Evolutionary conservation across 1,284 basidiomycete genomes (phyloP).

Genomic region (Tylopilus orsonianus): DNA sequence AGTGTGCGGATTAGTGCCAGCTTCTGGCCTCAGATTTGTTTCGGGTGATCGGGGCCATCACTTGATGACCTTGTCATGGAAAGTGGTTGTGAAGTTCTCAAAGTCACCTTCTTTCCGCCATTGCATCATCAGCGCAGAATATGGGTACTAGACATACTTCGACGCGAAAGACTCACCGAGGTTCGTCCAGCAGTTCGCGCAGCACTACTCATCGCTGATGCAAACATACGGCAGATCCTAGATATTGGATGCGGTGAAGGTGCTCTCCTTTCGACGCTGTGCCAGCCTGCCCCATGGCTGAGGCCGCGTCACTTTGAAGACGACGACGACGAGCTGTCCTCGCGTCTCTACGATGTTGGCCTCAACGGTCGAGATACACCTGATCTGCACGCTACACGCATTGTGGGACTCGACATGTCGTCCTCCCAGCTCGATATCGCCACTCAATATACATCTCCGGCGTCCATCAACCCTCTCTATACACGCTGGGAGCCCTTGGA

Average conservation of each 20-base stretch:
- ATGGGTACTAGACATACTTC: conserved; percentile 67
- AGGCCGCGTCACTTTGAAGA: conserved; percentile 32
- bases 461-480: conserved; percentile 33
- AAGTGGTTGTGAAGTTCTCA: conserved; percentile 37
- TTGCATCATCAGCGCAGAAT: conserved; percentile 68
- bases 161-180: conserved; percentile 55
- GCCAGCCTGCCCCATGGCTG: conserved; percentile 71
- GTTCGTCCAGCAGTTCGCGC: conserved; percentile 39
- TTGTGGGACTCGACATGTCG: conserved; percentile 73
- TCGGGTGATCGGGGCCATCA: conserved; percentile 6
- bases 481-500: conserved; percentile 74
- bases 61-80: conserved; percentile 17
- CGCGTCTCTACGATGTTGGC: conserved; percentile 31
- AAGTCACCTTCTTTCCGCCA: conserved; percentile 73
- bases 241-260: conserved; percentile 84
- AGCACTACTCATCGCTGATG: not conserved
- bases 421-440: conserved; percentile 52
- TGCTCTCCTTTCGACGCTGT: conserved; percentile 64
- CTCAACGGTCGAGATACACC: conserved; percentile 45
- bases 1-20: not conserved
- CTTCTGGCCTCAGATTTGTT: not conserved
- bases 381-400: conserved; percentile 55
- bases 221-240: conserved; percentile 54
- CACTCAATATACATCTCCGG: conserved; percentile 42
- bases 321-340: conserved; percentile 19